Base-by-base conservation (phyloP, 176 grass and related monocot species). In the Oryza nivara region DNA sequence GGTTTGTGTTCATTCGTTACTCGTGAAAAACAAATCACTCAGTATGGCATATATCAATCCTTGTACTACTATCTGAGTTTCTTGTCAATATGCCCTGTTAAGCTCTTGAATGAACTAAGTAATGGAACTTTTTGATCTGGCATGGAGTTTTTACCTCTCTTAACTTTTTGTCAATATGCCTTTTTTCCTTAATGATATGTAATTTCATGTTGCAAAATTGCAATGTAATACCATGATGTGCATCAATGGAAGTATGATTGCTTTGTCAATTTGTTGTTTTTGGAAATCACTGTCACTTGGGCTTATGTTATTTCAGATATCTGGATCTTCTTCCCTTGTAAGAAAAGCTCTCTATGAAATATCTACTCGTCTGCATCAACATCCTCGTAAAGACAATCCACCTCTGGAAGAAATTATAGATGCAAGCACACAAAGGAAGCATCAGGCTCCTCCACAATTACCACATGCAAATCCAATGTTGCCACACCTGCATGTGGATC, bases 341-440 rank as follows among this genome's bases (percentile, higher is more conserved):
- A 94, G 89, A 85, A 99, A 99, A 80, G 96, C 96, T 80, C 77
- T 99, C 12, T 96, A 96, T 67, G 86, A 87, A 80, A 94, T 99
- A 91, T 96, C 96, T 74, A 88, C 91, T 68, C 86, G 92, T 73
- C 77, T 99, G n/a, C 96, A 99, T 89, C 86, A 85, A 61, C 92
- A 99, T 88, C 89, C 96, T 40, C 91, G 78, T 49, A 99, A 99
- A 78, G 96, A 96, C 88, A 92, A 96, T 76, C 90, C 84, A 51
- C 90, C 96, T 72, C 86, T 99, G 45, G 94, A 99, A 75, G 93
- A 96, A 85, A 85, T 99, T 78, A 96, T 99, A 92, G 54, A 89
- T 87, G 91, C 93, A 28, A 99, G 96, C 79, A 96, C 93, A 75
- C 88, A 86, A 75, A 90, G 91, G 74, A 87, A 84, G 48, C 85